Percentiles rank a stretch among this genome's conserved stretches.
Evolutionary conservation across 1,284 basidiomycete species (phyloP).

Genomic region (Cutaneotrichosporon arboriforme): DNA sequence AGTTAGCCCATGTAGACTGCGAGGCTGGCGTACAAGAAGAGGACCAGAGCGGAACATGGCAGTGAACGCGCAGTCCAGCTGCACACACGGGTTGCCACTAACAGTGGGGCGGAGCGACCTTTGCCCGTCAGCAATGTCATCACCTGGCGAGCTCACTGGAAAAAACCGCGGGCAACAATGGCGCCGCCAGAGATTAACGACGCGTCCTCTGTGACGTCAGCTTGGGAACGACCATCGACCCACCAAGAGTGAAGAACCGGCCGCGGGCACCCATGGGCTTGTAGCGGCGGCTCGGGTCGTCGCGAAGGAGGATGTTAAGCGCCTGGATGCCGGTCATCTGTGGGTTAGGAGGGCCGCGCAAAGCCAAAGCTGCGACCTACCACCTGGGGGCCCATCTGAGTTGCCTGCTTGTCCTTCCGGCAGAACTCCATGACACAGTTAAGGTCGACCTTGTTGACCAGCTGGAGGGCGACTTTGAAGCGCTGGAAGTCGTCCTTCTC

Average conservation of each 20-base stretch:
- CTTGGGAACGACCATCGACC: conserved; percentile 3
- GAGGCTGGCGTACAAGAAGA: conserved; percentile 23
- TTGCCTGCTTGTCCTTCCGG: conserved; percentile 25
- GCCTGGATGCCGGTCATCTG: conserved; percentile 42
- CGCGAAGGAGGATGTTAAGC: conserved; percentile 43
- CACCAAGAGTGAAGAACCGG: conserved; percentile 39
- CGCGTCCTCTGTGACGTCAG: conserved; percentile 22
- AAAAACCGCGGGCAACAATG: conserved; percentile 44
- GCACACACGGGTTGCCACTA: conserved; percentile 27
- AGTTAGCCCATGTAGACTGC: conserved; percentile 13
- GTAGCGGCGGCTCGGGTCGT: conserved; percentile 34
- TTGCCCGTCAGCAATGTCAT: neutral
- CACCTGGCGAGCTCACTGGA: conserved; percentile 31
- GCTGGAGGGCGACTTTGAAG: conserved; percentile 41
- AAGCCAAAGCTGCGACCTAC: conserved; percentile 20
- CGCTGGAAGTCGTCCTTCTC: conserved; percentile 33
- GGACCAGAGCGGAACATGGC: conserved; percentile 43
- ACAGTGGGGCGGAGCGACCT: conserved; percentile 40
- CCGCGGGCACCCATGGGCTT: conserved; percentile 43
- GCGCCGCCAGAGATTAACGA: conserved; percentile 35
- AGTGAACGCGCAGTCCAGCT: conserved; percentile 47
- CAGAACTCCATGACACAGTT: conserved; percentile 39
- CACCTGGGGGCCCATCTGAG: conserved; percentile 22
- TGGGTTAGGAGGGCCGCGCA: neutral
- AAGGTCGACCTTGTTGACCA: conserved; percentile 35